Conservation (phyloP, 495 filamentous ascomycete genomes). For the Neurospora terricola region DNA sequence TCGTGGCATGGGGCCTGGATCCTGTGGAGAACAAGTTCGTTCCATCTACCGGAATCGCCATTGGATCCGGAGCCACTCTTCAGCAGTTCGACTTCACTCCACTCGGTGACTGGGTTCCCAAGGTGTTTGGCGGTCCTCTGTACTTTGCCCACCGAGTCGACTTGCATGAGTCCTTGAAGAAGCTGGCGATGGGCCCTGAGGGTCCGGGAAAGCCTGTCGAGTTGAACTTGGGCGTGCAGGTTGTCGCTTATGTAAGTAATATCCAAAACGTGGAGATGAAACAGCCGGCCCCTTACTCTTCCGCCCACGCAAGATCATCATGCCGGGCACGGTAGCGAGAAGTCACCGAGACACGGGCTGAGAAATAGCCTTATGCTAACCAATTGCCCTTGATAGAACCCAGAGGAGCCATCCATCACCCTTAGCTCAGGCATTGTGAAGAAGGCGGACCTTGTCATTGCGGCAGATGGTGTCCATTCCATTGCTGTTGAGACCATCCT, state of each 20-base stretch:
- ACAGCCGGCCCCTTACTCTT: conserved; percentile 7
- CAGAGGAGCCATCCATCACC: conserved; percentile 28
- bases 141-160: conserved; percentile 23
- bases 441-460: conserved; percentile 36
- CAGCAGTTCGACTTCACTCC: conserved; percentile 24
- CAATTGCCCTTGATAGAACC: conserved; percentile 13
- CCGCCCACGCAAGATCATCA: conserved; percentile 2
- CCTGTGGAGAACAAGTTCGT: conserved; percentile 23
- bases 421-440: conserved; percentile 25
- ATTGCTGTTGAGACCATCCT: conserved; percentile 17
- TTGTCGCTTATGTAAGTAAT: conserved; percentile 18
- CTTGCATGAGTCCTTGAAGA: conserved; percentile 33
- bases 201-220: conserved; percentile 24
- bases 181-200: conserved; percentile 29
- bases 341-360: not conserved
- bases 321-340: not conserved
- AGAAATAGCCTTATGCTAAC: not conserved
- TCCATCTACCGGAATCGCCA: conserved; percentile 19
- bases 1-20: conserved; percentile 36
- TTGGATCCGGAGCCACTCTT: conserved; percentile 20
- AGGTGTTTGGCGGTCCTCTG: conserved; percentile 9
- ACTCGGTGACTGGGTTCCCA: conserved; percentile 3
- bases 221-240: conserved; percentile 20
- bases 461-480: conserved; percentile 42
- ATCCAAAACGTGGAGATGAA: not conserved